Evolutionary conservation across 1,139 yeast genomes (phyloP).

Genomic region (Pichia sorboxylosa): DNA sequence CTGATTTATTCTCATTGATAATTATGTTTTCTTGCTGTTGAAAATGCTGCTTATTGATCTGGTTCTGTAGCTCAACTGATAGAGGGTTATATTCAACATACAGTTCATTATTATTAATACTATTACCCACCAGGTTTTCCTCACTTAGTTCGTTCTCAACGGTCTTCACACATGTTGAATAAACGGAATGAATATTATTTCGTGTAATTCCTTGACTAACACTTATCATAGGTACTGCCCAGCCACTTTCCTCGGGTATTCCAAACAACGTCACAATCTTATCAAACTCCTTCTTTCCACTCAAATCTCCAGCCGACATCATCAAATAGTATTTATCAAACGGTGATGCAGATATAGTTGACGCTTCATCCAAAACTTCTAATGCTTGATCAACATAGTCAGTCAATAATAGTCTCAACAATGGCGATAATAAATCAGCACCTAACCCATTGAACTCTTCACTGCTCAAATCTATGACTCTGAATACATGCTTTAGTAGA

Average conservation of each 20-base stretch:
- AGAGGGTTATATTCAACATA: constrained; percentile 32
- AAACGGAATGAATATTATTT: constrained; percentile 91
- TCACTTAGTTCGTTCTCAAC: constrained; percentile 3
- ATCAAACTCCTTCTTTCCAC: constrained; percentile 71
- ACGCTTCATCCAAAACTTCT: constrained; percentile 80
- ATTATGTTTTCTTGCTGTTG: constrained; percentile 18
- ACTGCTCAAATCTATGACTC: constrained; percentile 62
- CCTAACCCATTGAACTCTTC: constrained; percentile 86
- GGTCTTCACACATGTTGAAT: constrained; percentile 62
- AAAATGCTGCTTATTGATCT: constrained; percentile 26
- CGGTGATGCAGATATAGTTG: constrained; percentile 77
- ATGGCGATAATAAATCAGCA: constrained; percentile 87
- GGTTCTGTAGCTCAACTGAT: constrained; percentile 17
- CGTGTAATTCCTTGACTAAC: constrained; percentile 79
- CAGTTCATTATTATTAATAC: constrained; percentile 1
- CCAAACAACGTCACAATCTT: constrained; percentile 87
- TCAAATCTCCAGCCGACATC: constrained; percentile 78
- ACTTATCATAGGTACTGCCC: constrained; percentile 96
- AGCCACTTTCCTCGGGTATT: constrained; percentile 92
- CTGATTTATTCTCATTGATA: constrained; percentile 15
- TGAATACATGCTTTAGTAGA: constrained; percentile 60
- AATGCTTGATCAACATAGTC: constrained; percentile 83
- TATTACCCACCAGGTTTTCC: not conserved
- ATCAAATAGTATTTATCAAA: constrained; percentile 84
- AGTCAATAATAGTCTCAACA: constrained; percentile 68